These are phyloP conservation scores for Zostera marina DNA, from an alignment of 116 monocot species.

Conservation along the genomic window DNA sequence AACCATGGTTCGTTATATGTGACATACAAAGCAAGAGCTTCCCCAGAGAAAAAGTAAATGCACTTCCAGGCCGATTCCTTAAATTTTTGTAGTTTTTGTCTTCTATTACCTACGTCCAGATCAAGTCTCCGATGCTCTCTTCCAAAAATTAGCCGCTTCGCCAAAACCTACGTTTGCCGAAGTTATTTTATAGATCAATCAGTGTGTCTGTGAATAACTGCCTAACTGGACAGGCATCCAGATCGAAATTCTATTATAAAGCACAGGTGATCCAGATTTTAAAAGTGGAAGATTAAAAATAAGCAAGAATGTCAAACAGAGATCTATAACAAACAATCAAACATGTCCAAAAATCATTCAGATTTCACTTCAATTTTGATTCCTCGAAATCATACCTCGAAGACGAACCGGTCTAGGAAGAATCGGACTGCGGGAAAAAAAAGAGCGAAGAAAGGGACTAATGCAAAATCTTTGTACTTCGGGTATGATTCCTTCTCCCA, in stretches of 20 bases:
- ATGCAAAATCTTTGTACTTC: constrained; percentile 40
- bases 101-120: constrained; percentile 16
- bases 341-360: not conserved
- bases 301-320: too few relatives aligned
- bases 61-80: constrained; percentile 76
- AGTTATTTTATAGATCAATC: not conserved
- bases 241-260: too few relatives aligned
- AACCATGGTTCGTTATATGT: constrained; percentile 87
- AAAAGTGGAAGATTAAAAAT: too few relatives aligned
- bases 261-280: too few relatives aligned
- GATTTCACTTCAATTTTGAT: not conserved
- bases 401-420: constrained; percentile 70
- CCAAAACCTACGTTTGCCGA: constrained; percentile 18
- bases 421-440: constrained; percentile 70
- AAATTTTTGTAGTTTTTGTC: constrained; percentile 43
- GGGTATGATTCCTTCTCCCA: constrained; percentile 63
- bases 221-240: too few relatives aligned
- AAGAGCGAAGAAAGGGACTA: constrained; percentile 45
- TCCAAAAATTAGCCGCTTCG: constrained; percentile 23
- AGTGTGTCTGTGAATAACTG: too few relatives aligned
- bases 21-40: constrained; percentile 42
- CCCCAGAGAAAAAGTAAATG: constrained; percentile 55
- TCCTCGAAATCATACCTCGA: constrained; percentile 29
- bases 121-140: constrained; percentile 17
- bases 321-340: too few relatives aligned